Conservation (phyloP, 140 eudicot species). For the Bidens hawaiensis region DNA sequence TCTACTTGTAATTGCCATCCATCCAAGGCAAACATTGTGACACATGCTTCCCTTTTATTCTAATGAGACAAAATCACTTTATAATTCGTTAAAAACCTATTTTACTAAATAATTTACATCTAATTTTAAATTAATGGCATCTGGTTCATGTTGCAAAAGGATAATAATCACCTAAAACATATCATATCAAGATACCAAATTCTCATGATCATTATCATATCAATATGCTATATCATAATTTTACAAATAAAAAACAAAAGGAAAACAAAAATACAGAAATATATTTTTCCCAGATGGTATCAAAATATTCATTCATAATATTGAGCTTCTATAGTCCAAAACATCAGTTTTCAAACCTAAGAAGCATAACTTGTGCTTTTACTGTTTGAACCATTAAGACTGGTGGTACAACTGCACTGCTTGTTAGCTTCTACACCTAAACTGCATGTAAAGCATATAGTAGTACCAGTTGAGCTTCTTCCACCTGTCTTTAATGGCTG, state of each 20-base stretch:
- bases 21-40: background rate
- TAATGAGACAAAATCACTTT: background rate
- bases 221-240: background rate
- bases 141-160: background rate
- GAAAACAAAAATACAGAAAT: background rate
- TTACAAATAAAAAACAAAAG: background rate
- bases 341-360: conserved; percentile 61
- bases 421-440: conserved; percentile 61
- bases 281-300: too few relatives aligned
- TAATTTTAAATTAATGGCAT: background rate
- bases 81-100: background rate
- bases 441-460: conserved; percentile 67
- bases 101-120: background rate
- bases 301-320: background rate
- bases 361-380: conserved; percentile 51
- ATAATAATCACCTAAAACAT: background rate
- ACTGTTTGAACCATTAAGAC: conserved; percentile 18
- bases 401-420: conserved; percentile 46
- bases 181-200: background rate
- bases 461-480: background rate
- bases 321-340: conserved; percentile 66
- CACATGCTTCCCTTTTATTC: background rate
- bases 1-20: background rate
- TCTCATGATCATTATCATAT: background rate
- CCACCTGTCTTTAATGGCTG: conserved; percentile 23